These are phyloP conservation scores for Gyrodon lividus DNA, from an alignment of 768 basidiomycete species.

Conservation along the genomic window DNA sequence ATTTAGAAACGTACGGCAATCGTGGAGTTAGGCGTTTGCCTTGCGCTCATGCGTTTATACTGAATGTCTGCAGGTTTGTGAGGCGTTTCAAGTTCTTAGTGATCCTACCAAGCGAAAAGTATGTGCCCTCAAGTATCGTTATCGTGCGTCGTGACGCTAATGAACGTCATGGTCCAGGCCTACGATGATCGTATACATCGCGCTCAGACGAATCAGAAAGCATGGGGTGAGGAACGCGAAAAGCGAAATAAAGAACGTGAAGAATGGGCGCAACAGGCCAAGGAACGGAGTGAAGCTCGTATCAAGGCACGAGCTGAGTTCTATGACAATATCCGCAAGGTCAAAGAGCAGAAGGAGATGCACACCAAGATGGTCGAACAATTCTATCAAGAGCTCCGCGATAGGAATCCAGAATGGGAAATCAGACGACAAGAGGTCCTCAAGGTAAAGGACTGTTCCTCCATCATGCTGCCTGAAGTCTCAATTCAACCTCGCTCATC, in stretches of 20 bases:
- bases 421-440: constrained; percentile 50
- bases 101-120: constrained; percentile 58
- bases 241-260: constrained; percentile 48
- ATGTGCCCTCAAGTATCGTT: constrained; percentile 9
- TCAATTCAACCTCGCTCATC: constrained; percentile 11
- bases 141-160: not conserved
- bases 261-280: constrained; percentile 52
- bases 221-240: constrained; percentile 38
- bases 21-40: constrained; percentile 23
- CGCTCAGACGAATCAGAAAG: constrained; percentile 23
- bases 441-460: constrained; percentile 39
- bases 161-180: constrained; percentile 30
- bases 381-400: constrained; percentile 54
- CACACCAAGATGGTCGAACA: constrained; percentile 47
- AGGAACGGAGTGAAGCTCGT: constrained; percentile 49
- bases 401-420: constrained; percentile 62
- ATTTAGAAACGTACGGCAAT: constrained; percentile 55
- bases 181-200: constrained; percentile 46
- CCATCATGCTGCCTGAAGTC: not conserved
- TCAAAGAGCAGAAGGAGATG: constrained; percentile 41
- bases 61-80: constrained; percentile 48
- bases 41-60: constrained; percentile 11
- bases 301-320: constrained; percentile 40
- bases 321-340: constrained; percentile 38
- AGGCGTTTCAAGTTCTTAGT: constrained; percentile 59